phyloP scores from a whole-genome alignment of 2,329 filamentous ascomycete genomes.

The Penicillium fuscoglaucum region DNA sequence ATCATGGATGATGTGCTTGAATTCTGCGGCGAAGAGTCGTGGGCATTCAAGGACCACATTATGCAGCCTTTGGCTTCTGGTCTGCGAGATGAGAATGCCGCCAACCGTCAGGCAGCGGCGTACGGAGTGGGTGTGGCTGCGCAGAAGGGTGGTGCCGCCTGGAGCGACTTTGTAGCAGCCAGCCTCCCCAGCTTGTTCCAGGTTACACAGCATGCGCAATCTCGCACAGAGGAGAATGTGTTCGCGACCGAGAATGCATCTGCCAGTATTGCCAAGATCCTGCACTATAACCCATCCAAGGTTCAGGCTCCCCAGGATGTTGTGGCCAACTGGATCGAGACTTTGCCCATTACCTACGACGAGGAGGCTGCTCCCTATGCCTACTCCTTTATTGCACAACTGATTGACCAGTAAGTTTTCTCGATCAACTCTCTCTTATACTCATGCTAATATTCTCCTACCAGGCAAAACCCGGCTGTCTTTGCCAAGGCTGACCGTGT shows the following conservation, averaged over 20 bases:
- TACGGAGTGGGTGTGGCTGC: constrained; percentile 96
- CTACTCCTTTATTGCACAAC: constrained; percentile 84
- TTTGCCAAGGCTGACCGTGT: constrained; percentile 74
- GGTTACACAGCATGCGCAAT: constrained; percentile 75
- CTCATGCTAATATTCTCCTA: constrained; percentile 15
- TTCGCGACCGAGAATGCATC: constrained; percentile 98
- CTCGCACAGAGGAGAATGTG: constrained; percentile 86
- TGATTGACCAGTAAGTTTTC: constrained; percentile 86
- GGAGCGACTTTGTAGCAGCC: constrained; percentile 82
- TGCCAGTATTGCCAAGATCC: constrained; percentile 92
- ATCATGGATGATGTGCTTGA: constrained; percentile 98
- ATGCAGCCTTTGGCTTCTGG: constrained; percentile 83
- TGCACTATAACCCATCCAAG: constrained; percentile 81
- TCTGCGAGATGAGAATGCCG: constrained; percentile 79
- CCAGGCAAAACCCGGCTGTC: constrained; percentile 81
- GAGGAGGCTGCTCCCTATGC: constrained; percentile 97
- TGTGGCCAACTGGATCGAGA: constrained; percentile 83
- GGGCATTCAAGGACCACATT: constrained; percentile 82
- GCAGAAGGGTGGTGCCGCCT: constrained; percentile 82
- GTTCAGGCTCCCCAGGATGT: constrained; percentile 75
- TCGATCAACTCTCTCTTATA: neutral
- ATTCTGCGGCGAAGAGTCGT: constrained; percentile 88
- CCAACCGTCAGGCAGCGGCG: constrained; percentile 91
- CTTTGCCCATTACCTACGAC: constrained; percentile 87
- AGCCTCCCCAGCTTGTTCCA: constrained; percentile 82